Percentiles rank a stretch among this genome's conserved stretches.
Conservation (phyloP, 148 eudicot species). For the Cornus florida region DNA sequence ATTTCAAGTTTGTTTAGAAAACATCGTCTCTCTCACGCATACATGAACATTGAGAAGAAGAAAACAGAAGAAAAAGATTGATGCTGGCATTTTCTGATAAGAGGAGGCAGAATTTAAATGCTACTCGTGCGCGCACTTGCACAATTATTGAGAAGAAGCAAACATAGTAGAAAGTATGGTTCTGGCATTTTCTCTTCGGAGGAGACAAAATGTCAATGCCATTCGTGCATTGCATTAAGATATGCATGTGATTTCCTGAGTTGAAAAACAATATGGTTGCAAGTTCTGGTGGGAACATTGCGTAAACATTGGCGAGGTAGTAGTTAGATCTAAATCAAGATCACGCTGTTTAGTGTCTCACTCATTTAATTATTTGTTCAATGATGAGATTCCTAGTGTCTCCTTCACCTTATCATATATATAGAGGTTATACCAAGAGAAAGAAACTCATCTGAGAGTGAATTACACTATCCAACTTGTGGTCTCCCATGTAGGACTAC, state of each 20-base stretch:
- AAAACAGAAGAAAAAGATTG: no score
- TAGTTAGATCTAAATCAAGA: constrained; percentile 2
- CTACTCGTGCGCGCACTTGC: neutral
- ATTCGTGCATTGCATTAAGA: neutral
- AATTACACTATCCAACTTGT: no score
- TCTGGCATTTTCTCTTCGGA: neutral
- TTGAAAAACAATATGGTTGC: neutral
- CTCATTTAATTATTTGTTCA: neutral
- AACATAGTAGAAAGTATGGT: neutral
- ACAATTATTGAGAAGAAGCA: no score
- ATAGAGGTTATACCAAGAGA: neutral
- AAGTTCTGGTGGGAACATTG: neutral
- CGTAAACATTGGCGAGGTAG: neutral
- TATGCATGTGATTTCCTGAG: neutral
- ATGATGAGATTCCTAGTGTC: constrained; percentile 9
- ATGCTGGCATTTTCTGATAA: neutral
- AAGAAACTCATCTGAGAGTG: neutral
- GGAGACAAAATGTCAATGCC: neutral
- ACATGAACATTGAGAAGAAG: neutral
- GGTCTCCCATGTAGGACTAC: no score
- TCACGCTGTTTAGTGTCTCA: neutral
- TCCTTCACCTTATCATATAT: neutral
- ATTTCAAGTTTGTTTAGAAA: no score
- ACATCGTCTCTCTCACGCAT: neutral
- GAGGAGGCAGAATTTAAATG: neutral